Evolutionary conservation across 345 rosid genomes (phyloP).

Genomic region (Eutrema japonicum): DNA sequence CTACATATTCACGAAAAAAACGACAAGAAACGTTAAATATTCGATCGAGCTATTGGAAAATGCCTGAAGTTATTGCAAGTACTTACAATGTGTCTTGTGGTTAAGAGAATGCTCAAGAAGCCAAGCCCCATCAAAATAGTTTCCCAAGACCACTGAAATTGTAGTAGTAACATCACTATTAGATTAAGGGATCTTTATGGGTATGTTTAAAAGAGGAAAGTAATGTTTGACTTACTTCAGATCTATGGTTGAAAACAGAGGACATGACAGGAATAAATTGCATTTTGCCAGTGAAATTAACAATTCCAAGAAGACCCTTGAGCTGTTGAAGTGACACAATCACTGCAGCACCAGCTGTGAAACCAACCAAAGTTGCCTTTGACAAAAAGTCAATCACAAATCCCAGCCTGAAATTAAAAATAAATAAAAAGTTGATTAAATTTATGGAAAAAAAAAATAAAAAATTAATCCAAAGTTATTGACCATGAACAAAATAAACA

Average conservation of each 20-base stretch:
- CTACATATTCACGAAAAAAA: conserved; percentile 42
- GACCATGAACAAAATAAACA: conserved; percentile 30
- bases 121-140: conserved; percentile 71
- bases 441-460: not conserved
- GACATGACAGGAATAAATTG: conserved; percentile 74
- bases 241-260: conserved; percentile 52
- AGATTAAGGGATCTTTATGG: conserved; percentile 10
- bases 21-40: conserved; percentile 6
- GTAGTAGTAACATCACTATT: conserved; percentile 9
- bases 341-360: conserved; percentile 98
- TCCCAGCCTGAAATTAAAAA: conserved; percentile 68
- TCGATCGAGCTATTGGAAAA: not conserved
- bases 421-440: not conserved
- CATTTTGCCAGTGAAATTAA: conserved; percentile 91
- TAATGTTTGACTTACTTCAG: conserved; percentile 59
- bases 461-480: conserved; percentile 13
- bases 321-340: conserved; percentile 94
- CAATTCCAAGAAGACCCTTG: conserved; percentile 93
- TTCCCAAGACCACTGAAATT: conserved; percentile 92
- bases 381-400: conserved; percentile 95
- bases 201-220: not conserved
- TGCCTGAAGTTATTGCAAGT: not conserved
- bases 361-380: conserved; percentile 92
- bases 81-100: conserved; percentile 88
- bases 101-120: conserved; percentile 69